Evolutionary conservation across 2,329 filamentous ascomycete genomes (phyloP).

Genomic region (Leptographium radiaticola): DNA sequence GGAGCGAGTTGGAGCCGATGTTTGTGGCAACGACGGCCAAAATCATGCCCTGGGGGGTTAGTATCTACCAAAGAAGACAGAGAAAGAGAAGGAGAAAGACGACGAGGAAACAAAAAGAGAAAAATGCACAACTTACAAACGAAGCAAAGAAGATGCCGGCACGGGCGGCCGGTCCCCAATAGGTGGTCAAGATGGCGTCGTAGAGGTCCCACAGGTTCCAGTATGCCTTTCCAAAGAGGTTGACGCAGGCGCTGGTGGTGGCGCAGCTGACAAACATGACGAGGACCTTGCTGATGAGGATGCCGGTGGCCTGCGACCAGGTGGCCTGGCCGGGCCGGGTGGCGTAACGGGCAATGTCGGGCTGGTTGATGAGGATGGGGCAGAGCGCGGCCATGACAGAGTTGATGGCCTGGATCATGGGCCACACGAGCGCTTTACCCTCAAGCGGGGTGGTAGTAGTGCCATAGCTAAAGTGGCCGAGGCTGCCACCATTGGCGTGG

Average conservation of each 20-base stretch:
- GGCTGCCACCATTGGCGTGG: slow-evolving; percentile 19
- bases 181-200: slow-evolving; percentile 23
- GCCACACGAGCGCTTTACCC: slow-evolving; percentile 6
- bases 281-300: slow-evolving; percentile 23
- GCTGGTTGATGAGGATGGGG: slow-evolving; percentile 15
- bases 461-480: slow-evolving; percentile 3
- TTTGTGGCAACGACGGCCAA: slow-evolving; percentile 26
- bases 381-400: slow-evolving; percentile 16
- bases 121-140: background rate
- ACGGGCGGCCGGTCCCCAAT: slow-evolving; percentile 23
- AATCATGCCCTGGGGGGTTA: slow-evolving; percentile 2
- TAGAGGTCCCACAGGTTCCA: slow-evolving; percentile 34
- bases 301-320: slow-evolving; percentile 19
- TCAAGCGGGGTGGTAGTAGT: background rate
- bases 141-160: slow-evolving; percentile 25
- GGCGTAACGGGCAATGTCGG: slow-evolving; percentile 26
- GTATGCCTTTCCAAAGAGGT: slow-evolving; percentile 16
- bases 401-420: slow-evolving; percentile 11
- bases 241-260: slow-evolving; percentile 6
- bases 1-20: slow-evolving; percentile 25
- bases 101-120: background rate
- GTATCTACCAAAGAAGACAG: background rate
- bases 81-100: background rate
- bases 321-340: slow-evolving; percentile 13
- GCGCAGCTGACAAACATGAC: slow-evolving; percentile 26